phyloP scores from a whole-genome alignment of 768 basidiomycete genomes.

The Leccinum variicolor region DNA sequence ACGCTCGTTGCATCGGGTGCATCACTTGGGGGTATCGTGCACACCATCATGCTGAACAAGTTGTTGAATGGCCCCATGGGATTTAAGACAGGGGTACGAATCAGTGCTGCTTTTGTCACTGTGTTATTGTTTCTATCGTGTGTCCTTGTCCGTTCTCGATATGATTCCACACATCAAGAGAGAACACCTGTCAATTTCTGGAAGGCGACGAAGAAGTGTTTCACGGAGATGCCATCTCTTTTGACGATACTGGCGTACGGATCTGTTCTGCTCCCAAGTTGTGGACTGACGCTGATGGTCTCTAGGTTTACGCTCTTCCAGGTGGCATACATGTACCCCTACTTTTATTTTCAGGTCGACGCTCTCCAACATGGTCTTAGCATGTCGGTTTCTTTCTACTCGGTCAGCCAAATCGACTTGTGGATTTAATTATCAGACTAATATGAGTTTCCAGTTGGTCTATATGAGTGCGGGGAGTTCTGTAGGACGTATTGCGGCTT shows the following conservation, averaged over 20 bases:
- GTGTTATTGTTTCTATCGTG: conserved; percentile 37
- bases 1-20: conserved; percentile 45
- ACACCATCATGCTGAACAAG: conserved; percentile 62
- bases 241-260: conserved; percentile 24
- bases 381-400: conserved; percentile 51
- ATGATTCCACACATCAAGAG: background rate
- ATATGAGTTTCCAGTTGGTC: background rate
- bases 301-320: conserved; percentile 28
- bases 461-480: conserved; percentile 49
- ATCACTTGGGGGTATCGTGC: conserved; percentile 51
- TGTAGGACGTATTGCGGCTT: conserved; percentile 46
- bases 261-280: background rate
- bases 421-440: background rate
- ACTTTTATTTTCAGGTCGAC: conserved; percentile 58
- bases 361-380: conserved; percentile 47
- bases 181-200: conserved; percentile 5
- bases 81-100: conserved; percentile 38
- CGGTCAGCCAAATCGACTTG: background rate
- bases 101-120: conserved; percentile 38
- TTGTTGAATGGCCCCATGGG: conserved; percentile 40
- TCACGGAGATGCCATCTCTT: conserved; percentile 22
- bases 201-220: conserved; percentile 20
- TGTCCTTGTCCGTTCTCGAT: conserved; percentile 35
- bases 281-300: background rate
- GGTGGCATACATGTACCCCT: conserved; percentile 45